phyloP scores from a whole-genome alignment of 257 asterid genomes.

The Scutellaria barbata region DNA sequence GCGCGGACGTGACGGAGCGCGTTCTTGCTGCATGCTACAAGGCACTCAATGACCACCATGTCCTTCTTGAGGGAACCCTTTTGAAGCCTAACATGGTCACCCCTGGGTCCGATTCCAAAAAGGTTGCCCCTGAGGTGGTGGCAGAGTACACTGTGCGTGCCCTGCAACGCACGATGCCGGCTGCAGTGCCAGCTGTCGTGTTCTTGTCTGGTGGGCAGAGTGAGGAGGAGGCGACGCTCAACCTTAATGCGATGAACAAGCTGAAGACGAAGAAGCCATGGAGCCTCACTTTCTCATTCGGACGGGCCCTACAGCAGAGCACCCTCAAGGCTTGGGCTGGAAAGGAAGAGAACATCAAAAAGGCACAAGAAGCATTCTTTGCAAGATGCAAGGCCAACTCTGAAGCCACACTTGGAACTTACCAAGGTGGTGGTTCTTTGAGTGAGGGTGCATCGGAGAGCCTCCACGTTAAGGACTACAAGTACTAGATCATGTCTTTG shows the following conservation, averaged over 20 bases:
- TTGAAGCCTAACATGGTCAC: slow-evolving; percentile 76
- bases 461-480: slow-evolving; percentile 74
- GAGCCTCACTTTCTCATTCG: slow-evolving; percentile 60
- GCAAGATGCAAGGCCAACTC: slow-evolving; percentile 71
- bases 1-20: slow-evolving; percentile 68
- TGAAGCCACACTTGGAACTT: slow-evolving; percentile 67
- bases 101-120: slow-evolving; percentile 62
- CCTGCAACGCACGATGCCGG: slow-evolving; percentile 66
- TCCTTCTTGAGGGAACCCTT: slow-evolving; percentile 65
- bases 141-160: slow-evolving; percentile 71
- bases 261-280: slow-evolving; percentile 68
- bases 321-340: slow-evolving; percentile 73
- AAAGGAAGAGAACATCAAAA: slow-evolving; percentile 49
- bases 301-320: slow-evolving; percentile 71
- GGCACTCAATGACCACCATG: slow-evolving; percentile 68
- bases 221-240: slow-evolving; percentile 64
- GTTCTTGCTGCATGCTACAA: slow-evolving; percentile 74
- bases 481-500: slow-evolving; percentile 41
- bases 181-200: slow-evolving; percentile 71
- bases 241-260: slow-evolving; percentile 69
- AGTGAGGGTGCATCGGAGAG: slow-evolving; percentile 71
- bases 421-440: slow-evolving; percentile 46
- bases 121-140: slow-evolving; percentile 64
- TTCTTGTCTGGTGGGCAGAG: slow-evolving; percentile 73
- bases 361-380: slow-evolving; percentile 59